Conservation (phyloP, 1,284 basidiomycete genomes). For the Puccinia sorghi region DNA sequence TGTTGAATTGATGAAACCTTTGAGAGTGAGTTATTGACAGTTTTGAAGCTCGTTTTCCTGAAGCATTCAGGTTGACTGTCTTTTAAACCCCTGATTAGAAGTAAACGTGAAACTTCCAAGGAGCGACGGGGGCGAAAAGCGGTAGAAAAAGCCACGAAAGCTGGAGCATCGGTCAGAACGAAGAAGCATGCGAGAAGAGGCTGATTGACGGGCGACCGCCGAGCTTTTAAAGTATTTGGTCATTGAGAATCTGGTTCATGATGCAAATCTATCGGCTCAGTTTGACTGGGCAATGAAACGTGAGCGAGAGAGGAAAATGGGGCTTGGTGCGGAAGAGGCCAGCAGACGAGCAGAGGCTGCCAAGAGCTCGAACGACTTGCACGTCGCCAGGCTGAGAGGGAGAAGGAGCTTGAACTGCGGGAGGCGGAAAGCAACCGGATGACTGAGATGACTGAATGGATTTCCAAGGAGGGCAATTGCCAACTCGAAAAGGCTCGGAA, state of each 20-base stretch:
- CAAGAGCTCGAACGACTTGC: constrained; percentile 90
- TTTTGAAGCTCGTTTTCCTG: constrained; percentile 12
- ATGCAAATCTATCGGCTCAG: constrained; percentile 88
- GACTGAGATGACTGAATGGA: constrained; percentile 92
- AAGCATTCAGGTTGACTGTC: background rate
- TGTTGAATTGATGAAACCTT: constrained; percentile 32
- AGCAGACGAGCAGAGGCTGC: constrained; percentile 76
- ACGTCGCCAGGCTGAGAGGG: constrained; percentile 82
- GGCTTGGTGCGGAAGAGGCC: constrained; percentile 76
- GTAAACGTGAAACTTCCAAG: constrained; percentile 51
- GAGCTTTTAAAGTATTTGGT: constrained; percentile 70
- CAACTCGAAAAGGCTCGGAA: constrained; percentile 89
- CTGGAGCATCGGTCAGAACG: constrained; percentile 51
- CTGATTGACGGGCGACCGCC: constrained; percentile 54
- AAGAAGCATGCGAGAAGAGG: constrained; percentile 50
- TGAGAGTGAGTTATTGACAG: constrained; percentile 27
- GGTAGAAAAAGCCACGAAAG: constrained; percentile 54
- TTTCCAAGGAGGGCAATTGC: constrained; percentile 94
- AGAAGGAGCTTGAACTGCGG: constrained; percentile 78
- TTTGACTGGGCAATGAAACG: constrained; percentile 99
- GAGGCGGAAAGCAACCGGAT: constrained; percentile 90
- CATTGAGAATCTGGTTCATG: constrained; percentile 94
- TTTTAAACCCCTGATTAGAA: background rate
- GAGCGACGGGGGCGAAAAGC: constrained; percentile 53
- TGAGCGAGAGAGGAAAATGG: constrained; percentile 89